Base-by-base conservation (phyloP, 768 basidiomycete species). In the Boletus pseudopeckii region DNA sequence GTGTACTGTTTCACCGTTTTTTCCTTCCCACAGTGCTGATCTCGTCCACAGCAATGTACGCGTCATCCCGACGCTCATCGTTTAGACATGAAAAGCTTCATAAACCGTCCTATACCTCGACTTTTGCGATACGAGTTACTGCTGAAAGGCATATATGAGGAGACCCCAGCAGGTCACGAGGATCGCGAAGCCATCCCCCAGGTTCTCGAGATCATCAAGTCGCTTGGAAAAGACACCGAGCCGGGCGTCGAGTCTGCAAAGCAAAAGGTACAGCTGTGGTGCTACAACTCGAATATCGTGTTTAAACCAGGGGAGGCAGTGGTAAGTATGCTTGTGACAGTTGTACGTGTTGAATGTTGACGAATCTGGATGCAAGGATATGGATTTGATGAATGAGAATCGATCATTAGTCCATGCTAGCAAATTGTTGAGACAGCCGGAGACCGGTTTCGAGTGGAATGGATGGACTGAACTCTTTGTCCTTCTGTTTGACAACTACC, bases 401-500 rank as follows among this genome's bases (percentile, higher is more conserved):
- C 80, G 97, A 11, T 87, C 88, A 7, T 74, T 98, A 50, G 85
- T 98, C 32, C 84, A 94, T 64, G 82, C 87, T 1, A 87, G 93
- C 7, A 91, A 85, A 59, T 74, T 98, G 26, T 78, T 89, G 48
- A 82, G 93, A 45, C 92, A 94, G 61, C 90, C 92, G 14, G 94
- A 97, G 55, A 85, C 86, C 30, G 91, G 90, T 13, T 83, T 93
- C 58, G 87, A 88, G 67, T 90, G 86, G 85, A 91, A 81, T 57
- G 90, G 87, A 39, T 96, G 92, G 91, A 85, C 83, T 41, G 94
- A 98, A 69, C 78, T 96, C 7, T 89, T 86, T 57, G 88, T 96
- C 8, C 77, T 98, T 49, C 75, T 99, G 3, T 97, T 99, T 62
- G 97, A 99, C 70, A 93, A 98, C 63, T 99, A 98, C 62, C 71